Evolutionary conservation across 805 yeast species (phyloP).

Genomic region (Novakomyces olei): DNA sequence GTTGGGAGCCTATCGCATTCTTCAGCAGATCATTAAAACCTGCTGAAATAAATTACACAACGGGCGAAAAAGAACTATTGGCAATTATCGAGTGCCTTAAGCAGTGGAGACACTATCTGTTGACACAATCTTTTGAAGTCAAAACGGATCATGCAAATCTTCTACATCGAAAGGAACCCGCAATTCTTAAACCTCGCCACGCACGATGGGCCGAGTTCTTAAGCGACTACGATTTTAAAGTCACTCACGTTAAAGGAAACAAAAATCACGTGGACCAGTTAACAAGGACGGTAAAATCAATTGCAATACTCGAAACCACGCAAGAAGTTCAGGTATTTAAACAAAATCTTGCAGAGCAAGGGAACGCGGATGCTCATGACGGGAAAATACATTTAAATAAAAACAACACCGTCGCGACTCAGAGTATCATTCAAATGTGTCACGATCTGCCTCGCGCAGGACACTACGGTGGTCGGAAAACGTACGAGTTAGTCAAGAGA

Average conservation of each 20-base stretch:
- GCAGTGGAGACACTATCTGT: not conserved
- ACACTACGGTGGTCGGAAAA: not conserved
- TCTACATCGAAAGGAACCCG: not conserved
- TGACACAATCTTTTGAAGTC: not conserved
- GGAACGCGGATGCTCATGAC: no score
- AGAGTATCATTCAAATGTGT: not conserved
- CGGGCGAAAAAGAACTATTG: not conserved
- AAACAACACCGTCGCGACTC: no score
- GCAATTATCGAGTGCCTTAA: not conserved
- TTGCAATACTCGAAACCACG: no score
- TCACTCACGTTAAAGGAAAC: no score
- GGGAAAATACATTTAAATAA: no score
- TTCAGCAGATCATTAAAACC: not conserved
- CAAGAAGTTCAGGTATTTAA: no score
- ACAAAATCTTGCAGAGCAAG: no score
- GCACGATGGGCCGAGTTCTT: not conserved
- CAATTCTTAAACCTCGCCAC: not conserved
- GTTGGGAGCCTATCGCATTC: not conserved
- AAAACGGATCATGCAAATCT: not conserved
- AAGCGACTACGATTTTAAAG: no score
- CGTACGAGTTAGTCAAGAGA: not conserved
- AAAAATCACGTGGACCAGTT: no score
- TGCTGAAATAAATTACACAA: not conserved
- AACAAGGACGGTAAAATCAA: no score
- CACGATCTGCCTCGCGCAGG: not conserved